Evolutionary conservation across 2,329 filamentous ascomycete genomes (phyloP).

Genomic region (Drechslerella coelobrocha): DNA sequence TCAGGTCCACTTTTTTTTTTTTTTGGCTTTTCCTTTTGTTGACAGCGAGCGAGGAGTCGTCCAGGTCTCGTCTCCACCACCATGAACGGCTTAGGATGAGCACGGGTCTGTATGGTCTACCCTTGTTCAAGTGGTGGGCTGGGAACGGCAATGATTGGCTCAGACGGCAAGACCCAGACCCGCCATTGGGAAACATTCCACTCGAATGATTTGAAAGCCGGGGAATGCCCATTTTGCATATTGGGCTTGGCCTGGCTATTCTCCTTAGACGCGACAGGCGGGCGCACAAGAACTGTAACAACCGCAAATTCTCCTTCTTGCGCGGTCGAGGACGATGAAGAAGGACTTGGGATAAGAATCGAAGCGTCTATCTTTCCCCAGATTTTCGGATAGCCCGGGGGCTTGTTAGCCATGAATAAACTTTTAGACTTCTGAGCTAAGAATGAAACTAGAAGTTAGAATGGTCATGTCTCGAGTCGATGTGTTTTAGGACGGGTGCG

Average conservation of each 20-base stretch:
- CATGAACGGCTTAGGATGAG: slow-evolving; percentile 1
- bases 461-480: slow-evolving; percentile 8
- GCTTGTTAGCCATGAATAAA: neutral
- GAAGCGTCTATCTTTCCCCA: slow-evolving; percentile 38
- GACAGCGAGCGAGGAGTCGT: slow-evolving; percentile 10
- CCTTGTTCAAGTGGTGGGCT: slow-evolving; percentile 7
- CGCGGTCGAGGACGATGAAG: neutral
- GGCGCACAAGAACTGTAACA: neutral
- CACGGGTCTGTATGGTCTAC: slow-evolving; percentile 26
- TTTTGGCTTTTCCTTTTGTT: slow-evolving; percentile 2
- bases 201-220: slow-evolving; percentile 21
- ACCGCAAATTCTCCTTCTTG: slow-evolving; percentile 20
- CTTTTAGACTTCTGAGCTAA: neutral
- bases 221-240: slow-evolving; percentile 24
- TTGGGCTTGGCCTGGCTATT: slow-evolving; percentile 42
- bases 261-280: slow-evolving; percentile 3
- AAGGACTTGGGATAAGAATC: slow-evolving; percentile 8
- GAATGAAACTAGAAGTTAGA: slow-evolving; percentile 17
- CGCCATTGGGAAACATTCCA: slow-evolving; percentile 15
- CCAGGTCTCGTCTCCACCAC: slow-evolving; percentile 19
- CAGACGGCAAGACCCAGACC: slow-evolving; percentile 26
- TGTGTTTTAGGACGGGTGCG: neutral
- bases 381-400: slow-evolving; percentile 32
- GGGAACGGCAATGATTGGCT: slow-evolving; percentile 32
- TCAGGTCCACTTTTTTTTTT: neutral